phyloP scores from a whole-genome alignment of 345 rosid genomes.

The Lepidium africanum region DNA sequence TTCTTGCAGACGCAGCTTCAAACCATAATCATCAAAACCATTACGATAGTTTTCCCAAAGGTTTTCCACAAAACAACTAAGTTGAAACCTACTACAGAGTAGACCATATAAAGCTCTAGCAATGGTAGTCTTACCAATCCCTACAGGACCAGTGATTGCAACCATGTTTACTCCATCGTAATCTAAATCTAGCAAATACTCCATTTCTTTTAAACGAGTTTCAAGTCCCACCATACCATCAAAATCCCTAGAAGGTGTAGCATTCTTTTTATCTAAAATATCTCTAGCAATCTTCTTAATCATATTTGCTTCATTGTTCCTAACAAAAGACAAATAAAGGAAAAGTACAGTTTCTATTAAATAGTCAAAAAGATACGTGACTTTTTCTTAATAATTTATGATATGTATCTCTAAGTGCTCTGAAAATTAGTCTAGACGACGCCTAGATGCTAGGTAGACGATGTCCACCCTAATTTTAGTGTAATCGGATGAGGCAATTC shows the following conservation, averaged over 20 bases:
- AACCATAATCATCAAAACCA: neutral
- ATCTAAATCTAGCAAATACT: neutral
- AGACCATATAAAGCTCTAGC: neutral
- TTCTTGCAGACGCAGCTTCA: neutral
- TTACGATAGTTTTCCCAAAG: neutral
- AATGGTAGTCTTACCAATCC: constrained; percentile 18
- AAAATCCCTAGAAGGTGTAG: neutral
- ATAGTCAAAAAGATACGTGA: no score
- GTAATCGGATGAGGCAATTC: no score
- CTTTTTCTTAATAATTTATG: no score
- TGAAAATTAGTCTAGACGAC: no score
- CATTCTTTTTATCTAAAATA: neutral
- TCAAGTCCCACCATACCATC: constrained; percentile 8
- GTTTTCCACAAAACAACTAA: neutral
- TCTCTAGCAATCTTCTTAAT: constrained; percentile 6
- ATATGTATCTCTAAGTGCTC: no score
- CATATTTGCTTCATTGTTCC: constrained; percentile 5
- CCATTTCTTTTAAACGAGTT: neutral
- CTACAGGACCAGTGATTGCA: neutral
- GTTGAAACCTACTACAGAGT: neutral
- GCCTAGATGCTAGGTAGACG: no score
- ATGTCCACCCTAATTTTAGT: no score
- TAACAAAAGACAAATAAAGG: neutral
- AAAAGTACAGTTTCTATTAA: no score
- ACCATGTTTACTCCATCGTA: neutral